Evolutionary conservation across 2,329 filamentous ascomycete species (phyloP).

Genomic region (Hypomyces perniciosus): DNA sequence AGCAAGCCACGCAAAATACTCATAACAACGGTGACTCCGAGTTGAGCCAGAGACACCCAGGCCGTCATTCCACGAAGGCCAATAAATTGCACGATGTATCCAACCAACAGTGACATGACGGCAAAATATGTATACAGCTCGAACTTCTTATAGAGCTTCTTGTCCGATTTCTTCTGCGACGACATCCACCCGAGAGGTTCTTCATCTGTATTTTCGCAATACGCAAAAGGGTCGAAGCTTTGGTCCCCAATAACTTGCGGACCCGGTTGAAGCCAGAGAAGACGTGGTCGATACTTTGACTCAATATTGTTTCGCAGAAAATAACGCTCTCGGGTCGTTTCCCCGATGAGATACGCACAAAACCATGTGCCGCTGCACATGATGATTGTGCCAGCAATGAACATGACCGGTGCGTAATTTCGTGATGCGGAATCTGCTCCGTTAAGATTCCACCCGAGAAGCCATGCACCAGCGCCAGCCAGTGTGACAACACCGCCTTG

Average conservation of each 20-base stretch:
- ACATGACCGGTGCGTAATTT: slow-evolving; percentile 15
- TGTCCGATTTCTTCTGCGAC: neutral
- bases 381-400: slow-evolving; percentile 14
- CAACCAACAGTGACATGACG: neutral
- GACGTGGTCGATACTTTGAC: neutral
- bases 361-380: slow-evolving; percentile 15
- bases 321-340: slow-evolving; percentile 12
- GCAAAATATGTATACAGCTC: neutral
- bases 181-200: neutral
- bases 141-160: neutral
- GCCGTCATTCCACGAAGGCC: slow-evolving; percentile 16
- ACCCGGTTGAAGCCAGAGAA: slow-evolving; percentile 18
- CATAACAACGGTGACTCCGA: slow-evolving; percentile 15
- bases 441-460: slow-evolving; percentile 9
- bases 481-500: neutral
- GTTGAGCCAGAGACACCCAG: slow-evolving; percentile 15
- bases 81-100: slow-evolving; percentile 17
- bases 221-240: slow-evolving; percentile 18
- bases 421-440: neutral
- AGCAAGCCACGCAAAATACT: slow-evolving; percentile 14
- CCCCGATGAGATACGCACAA: slow-evolving; percentile 16
- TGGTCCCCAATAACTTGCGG: slow-evolving; percentile 17
- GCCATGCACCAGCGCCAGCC: slow-evolving; percentile 12
- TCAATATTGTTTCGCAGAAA: neutral
- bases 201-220: slow-evolving; percentile 7